Evolutionary conservation across 306 rosid species (phyloP), one percentile per base, ranked within the genome.

Genomic region (Ammopiptanthus mongolicus): DNA sequence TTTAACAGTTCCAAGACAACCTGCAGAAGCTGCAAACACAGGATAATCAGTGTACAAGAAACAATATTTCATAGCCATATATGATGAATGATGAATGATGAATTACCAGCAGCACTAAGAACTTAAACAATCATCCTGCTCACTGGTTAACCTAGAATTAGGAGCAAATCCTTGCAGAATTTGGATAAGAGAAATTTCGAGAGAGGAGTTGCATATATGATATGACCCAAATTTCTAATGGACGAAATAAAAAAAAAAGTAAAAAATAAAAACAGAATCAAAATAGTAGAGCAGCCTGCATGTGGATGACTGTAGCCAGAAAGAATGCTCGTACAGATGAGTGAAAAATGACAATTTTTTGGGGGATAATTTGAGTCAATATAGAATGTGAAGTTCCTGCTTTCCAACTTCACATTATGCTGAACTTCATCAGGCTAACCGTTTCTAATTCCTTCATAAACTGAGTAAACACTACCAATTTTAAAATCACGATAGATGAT

Each of bases 21-120:
- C 88, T 69, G 91, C 91, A 47, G 82, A 86, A 83, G 96, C 94
- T 90, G 94, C 82, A 80, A 81, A 61, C 57, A 42, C 19, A 17
- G 56, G 34, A 25, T 44, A 61, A 61, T 76, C 41, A 83, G 74
- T 36, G 5, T 12, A 29, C 34, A 34, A 58, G 8, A 37, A 55
- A 34, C 2, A n/a, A 59, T 23, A 53, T 31, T 18, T 17, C 0
- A 22, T 2, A 51, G 48, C 19, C 76, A 58, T 70, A 5, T 18
- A 67, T 51, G n/a, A 15, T 58, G 65, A 64, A 42, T 51, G n/a
- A 15, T 58, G 65, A 64, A 42, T 12, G 48, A 11, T 42, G 15
- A 3, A 28, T 52, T 33, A 48, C 13, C 60, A 44, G 51, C 18
- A 14, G 62, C 28, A 1, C 18, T 5, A 4, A 53, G 46, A 58